Evolutionary conservation across 192 early-diverging fungal genomes (phyloP), one percentile per base, ranked within the genome.

Genomic region (Pilaira anomala): DNA sequence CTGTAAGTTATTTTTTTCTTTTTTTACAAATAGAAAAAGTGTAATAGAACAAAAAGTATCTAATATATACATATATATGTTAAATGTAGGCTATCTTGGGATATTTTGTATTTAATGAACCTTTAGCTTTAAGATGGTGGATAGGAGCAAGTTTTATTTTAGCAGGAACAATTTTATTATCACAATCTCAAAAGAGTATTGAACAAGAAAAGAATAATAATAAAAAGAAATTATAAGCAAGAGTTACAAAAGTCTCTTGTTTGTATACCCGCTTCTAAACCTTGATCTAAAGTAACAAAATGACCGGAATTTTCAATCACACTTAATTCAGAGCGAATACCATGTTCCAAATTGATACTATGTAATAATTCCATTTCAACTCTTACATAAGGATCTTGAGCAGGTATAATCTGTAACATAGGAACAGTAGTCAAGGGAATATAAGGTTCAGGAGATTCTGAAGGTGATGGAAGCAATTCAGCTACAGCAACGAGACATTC

Each of bases 101-200:
- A 30, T 75, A 83, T 33, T 45, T 87, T 7, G 62, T 93, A 2
- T 96, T 96, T 73, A 79, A 81, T 45, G 92, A 96, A 48, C 75
- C 74, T 0, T 66, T 93, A 60, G 74, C 82, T 9, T 40, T 89
- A 49, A 84, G 83, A 64, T 96, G 94, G 94, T 96, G 92, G 92
- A 67, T 81, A 45, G 94, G 94, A 14, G 87, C 87, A 0, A 80
- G 83, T 46, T 77, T 93, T 28, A 91, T 96, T 41, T 62, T 93
- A 5, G 44, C 78, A 1, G 91, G 91, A 9, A 85, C 84, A 14
- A 57, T 73, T 22, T 21, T 73, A 25, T 30, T 70, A 18, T 68
- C 66, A 33, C 55, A 57, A 25, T 21, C 60, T 33, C 60, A 62
- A 49, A 49, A 36, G 45, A 62, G 21, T 49, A 1, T 48, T 14